Evolutionary conservation across 179 eudicot genomes (phyloP).

Genomic region (Drosera spatulata): DNA sequence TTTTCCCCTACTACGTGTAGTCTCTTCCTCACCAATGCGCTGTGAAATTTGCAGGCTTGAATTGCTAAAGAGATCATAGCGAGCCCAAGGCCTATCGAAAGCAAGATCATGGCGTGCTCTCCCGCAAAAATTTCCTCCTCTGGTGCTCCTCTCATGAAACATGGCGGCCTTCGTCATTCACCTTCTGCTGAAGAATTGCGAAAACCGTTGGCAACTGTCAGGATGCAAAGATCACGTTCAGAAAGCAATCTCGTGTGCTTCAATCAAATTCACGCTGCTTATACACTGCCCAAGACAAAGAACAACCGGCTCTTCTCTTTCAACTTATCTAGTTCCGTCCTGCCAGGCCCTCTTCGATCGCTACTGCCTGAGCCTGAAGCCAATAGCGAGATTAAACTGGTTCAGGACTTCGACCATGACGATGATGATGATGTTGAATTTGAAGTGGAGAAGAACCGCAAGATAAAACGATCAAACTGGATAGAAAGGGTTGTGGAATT

Average conservation of each 20-base stretch:
- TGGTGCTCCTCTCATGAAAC: constrained; percentile 13
- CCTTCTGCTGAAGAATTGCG: constrained; percentile 31
- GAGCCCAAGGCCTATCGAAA: background rate
- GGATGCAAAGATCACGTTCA: constrained; percentile 35
- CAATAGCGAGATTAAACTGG: constrained; percentile 9
- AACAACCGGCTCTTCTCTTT: constrained; percentile 38
- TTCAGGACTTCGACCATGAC: background rate
- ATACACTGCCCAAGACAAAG: constrained; percentile 21
- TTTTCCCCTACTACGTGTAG: too few species aligned
- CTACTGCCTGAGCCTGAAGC: constrained; percentile 30
- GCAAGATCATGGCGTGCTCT: constrained; percentile 30
- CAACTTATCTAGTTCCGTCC: constrained; percentile 18
- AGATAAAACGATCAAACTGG: constrained; percentile 44
- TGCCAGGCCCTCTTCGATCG: constrained; percentile 26
- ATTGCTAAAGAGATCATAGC: background rate
- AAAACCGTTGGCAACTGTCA: constrained; percentile 7
- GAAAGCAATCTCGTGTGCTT: constrained; percentile 40
- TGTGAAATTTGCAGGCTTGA: background rate
- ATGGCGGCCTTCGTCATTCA: constrained; percentile 17
- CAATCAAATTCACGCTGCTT: constrained; percentile 24
- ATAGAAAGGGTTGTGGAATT: constrained; percentile 48
- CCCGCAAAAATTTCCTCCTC: constrained; percentile 21
- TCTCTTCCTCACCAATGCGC: background rate
- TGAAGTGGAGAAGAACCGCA: constrained; percentile 11
- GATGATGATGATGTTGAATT: constrained; percentile 9